Evolutionary conservation across 2,329 filamentous ascomycete species (phyloP).

Genomic region (Beauveria varroae): DNA sequence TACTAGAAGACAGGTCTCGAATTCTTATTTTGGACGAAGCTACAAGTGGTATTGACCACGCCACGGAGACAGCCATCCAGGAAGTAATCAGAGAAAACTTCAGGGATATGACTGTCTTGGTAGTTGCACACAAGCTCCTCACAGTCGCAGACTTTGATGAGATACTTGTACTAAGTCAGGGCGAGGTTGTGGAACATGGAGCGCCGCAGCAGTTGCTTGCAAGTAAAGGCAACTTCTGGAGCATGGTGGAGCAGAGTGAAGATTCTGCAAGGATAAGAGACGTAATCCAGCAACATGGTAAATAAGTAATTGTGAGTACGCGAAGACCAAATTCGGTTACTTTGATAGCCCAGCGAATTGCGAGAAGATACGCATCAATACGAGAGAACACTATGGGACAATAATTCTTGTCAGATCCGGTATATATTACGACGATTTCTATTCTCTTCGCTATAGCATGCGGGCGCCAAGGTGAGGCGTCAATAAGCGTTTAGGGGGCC

Average conservation of each 20-base stretch:
- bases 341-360: too few relatives aligned
- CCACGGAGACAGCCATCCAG: conserved; percentile 62
- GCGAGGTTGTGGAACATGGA: conserved; percentile 55
- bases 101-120: conserved; percentile 53
- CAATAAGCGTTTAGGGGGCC: too few relatives aligned
- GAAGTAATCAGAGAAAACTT: conserved; percentile 59
- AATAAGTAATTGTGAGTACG: too few relatives aligned
- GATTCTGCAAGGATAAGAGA: not conserved
- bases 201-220: conserved; percentile 48
- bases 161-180: conserved; percentile 58
- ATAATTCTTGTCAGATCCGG: too few relatives aligned
- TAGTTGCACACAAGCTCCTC: conserved; percentile 61
- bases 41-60: conserved; percentile 62
- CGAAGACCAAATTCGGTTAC: too few relatives aligned
- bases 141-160: conserved; percentile 64
- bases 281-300: not conserved
- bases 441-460: too few relatives aligned
- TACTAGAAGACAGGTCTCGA: conserved; percentile 3
- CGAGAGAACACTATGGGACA: too few relatives aligned
- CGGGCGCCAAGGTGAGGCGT: too few relatives aligned
- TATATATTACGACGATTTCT: too few relatives aligned
- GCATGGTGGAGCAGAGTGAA: conserved; percentile 29
- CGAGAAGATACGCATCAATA: too few relatives aligned
- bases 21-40: conserved; percentile 50
- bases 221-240: conserved; percentile 41